Evolutionary conservation across 306 rosid genomes (phyloP), one percentile per base, ranked within the genome.

Genomic region (Vicia sativa): DNA sequence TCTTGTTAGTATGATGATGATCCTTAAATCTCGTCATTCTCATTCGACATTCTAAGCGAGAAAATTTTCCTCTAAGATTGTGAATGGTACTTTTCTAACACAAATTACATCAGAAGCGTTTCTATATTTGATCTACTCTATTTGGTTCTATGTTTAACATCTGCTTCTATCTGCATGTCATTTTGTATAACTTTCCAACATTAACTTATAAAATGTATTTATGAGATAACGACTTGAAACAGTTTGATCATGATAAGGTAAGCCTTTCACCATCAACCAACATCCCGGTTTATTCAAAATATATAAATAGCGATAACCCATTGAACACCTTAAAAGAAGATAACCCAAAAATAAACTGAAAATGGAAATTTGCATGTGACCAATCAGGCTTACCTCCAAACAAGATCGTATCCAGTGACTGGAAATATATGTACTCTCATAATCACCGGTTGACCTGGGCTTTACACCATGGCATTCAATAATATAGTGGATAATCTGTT

Each of bases 321-420:
- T 59, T 59, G 45, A 31, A 59, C 65, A 37, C 46, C 65, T 15
- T 11, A 77, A 60, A 13, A 62, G 43, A 31, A 67, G 39, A 57
- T 49, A 56, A 38, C 39, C 35, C 53, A 42, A 61, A 78, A 60
- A 75, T 56, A 55, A 55, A 71, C 53, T 48, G 50, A 65, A 70
- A 41, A 11, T 37, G 31, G 71, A 76, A 78, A 72, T 62, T 63
- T 53, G 31, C 54, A 70, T 18, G 53, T 23, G 19, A 44, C 38
- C 41, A 52, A 41, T 58, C 55, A 76, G 52, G 45, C 77, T 74
- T 79, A 93, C 98, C 91, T 90, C 91, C 73, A 93, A 83, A 80
- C 96, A 90, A 37, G 90, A 88, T 55, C 96, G 88, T 75, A 93
- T 80, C 98, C 98, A 88, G 43, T 93, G 98, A 76, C 95, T 90